A percentile compares a stretch with the other conserved stretches of the same genome.
phyloP scores from a whole-genome alignment of 352 stramenopile genomes.

The Phytophthora ohioensis region DNA sequence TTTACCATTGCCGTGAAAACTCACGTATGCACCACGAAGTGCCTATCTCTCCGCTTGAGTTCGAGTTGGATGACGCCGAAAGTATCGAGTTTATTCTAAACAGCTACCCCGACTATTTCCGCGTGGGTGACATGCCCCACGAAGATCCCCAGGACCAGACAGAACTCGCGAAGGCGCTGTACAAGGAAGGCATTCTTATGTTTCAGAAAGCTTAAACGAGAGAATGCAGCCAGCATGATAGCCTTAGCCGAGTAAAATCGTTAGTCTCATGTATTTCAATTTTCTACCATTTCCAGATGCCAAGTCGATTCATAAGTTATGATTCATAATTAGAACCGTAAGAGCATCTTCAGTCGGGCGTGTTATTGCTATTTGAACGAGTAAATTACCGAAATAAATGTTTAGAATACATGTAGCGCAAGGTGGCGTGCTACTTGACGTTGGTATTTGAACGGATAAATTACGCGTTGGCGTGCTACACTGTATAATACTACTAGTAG shows the following conservation, averaged over 20 bases:
- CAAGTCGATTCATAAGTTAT: not conserved
- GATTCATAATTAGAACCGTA: not conserved
- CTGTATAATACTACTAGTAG: not conserved
- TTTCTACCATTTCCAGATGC: not conserved
- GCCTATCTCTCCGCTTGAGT: slow-evolving; percentile 76
- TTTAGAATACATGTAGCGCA: not conserved
- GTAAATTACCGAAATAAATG: not conserved
- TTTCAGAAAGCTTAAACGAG: slow-evolving; percentile 62
- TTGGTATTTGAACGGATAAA: not conserved
- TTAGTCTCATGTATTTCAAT: slow-evolving; percentile 12
- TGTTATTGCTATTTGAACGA: not conserved
- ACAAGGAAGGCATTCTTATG: slow-evolving; percentile 82
- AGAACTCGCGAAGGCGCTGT: slow-evolving; percentile 72
- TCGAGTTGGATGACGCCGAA: slow-evolving; percentile 82
- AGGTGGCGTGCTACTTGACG: not conserved
- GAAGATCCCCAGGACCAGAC: slow-evolving; percentile 79
- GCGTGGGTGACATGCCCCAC: slow-evolving; percentile 79
- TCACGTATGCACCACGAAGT: slow-evolving; percentile 79
- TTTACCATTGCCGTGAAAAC: slow-evolving; percentile 87
- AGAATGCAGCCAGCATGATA: not conserved
- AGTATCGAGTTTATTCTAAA: slow-evolving; percentile 82
- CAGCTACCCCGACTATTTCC: slow-evolving; percentile 82
- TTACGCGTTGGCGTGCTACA: not conserved
- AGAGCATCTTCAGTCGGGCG: slow-evolving; percentile 1
- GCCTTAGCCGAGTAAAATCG: slow-evolving; percentile 1